Evolutionary conservation across 495 filamentous ascomycete genomes (phyloP).

Genomic region (Talaromyces ruber): DNA sequence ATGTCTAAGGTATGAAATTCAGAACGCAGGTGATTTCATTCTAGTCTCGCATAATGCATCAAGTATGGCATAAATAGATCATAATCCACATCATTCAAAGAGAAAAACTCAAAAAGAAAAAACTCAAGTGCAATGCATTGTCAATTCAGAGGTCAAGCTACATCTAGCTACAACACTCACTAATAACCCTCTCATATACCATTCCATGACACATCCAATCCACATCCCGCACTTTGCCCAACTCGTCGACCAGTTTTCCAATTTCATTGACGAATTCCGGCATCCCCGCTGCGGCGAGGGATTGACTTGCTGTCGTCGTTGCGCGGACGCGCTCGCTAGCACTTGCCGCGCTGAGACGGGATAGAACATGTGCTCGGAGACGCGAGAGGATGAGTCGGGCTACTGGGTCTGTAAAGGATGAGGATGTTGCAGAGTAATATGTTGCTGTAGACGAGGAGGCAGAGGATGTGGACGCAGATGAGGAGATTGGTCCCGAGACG

Average conservation of each 20-base stretch:
- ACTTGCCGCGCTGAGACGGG: conserved; percentile 63
- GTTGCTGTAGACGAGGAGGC: conserved; percentile 12
- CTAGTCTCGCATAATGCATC: not conserved
- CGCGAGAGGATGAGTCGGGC: conserved; percentile 70
- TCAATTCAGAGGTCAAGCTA: too few relatives aligned
- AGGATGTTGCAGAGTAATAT: conserved; percentile 1
- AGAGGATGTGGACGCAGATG: conserved; percentile 9
- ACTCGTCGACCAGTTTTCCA: conserved; percentile 71
- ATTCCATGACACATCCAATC: conserved; percentile 70
- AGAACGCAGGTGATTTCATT: not conserved
- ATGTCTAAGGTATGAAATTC: not conserved
- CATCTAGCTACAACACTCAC: conserved; percentile 11
- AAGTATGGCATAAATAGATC: not conserved
- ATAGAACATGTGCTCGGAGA: conserved; percentile 66
- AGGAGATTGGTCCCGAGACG: conserved; percentile 9
- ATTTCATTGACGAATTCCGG: conserved; percentile 84
- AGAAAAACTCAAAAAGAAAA: not conserved
- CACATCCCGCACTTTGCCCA: conserved; percentile 64
- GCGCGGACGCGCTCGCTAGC: conserved; percentile 72
- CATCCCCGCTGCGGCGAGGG: conserved; percentile 69
- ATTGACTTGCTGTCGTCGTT: conserved; percentile 77
- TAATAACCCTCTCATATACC: conserved; percentile 69
- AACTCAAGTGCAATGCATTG: not conserved
- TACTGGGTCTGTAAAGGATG: conserved; percentile 64
- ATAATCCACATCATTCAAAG: not conserved